Base-by-base conservation (phyloP, 163 green algal species). In the Volvox carteri region DNA sequence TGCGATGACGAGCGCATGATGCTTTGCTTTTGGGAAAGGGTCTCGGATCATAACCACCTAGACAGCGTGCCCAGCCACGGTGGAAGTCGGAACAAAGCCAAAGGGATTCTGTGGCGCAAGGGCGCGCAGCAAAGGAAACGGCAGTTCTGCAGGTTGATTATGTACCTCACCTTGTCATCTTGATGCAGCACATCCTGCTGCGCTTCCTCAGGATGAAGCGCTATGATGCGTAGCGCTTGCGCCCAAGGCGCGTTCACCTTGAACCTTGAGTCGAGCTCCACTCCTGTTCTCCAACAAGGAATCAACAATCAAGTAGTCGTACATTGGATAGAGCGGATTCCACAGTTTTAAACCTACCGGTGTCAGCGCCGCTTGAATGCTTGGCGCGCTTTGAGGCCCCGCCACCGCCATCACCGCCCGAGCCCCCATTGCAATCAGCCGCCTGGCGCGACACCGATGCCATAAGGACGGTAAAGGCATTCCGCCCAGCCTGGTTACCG, bases 1-100 rank as follows among this genome's bases (percentile, higher is more conserved):
- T 4, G 92, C 88, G 23, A 97, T 44, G 28, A 97, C 90, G 7
- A 96, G 90, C 8, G 56, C 92, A 84, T 96, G 94, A 60, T 86
- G 72, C 28, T 48, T 35, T 1, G 88, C 91, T 74, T 96, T 96
- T 9, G 94, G 91, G 48, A 90, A 96, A 18, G 86, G 92, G 86
- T 94, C 93, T 7, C 41, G 11, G 6, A 95, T 91, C 12, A 90
- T 50, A 6, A 96, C 54, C 39, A 89, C 84, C 84, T 89, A 72
- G 19, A 78, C n/a, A 60, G n/a, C n/a, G n/a, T n/a, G n/a, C n/a
- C n/a, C n/a, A n/a, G n/a, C n/a, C n/a, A n/a, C n/a, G n/a, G n/a
- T n/a, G n/a, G n/a, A n/a, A n/a, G n/a, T n/a, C n/a, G n/a, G n/a
- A n/a, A n/a, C n/a, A n/a, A n/a, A n/a, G n/a, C n/a, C n/a, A n/a